Base-by-base conservation (phyloP, 1,139 yeast species). In the Debaryomyces singareniensis region DNA sequence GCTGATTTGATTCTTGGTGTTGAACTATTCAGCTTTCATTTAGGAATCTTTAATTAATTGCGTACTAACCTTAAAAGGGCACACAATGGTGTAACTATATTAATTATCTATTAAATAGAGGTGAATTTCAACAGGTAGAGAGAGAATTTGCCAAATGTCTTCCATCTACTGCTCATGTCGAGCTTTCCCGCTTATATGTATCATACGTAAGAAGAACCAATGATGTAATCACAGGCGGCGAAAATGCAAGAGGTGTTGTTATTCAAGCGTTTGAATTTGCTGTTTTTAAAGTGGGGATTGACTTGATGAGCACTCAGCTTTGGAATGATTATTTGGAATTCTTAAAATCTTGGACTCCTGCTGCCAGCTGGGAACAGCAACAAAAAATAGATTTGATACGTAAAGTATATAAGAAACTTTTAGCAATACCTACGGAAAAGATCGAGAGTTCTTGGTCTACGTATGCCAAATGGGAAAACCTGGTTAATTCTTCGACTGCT, bases 261-360 rank as follows among this genome's bases (percentile, higher is more conserved):
- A 66, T 80, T 15, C 82, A 79, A 47, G 95, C 96, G 0, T 91
- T 80, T 51, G 95, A 86, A 40, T 77, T 83, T 51, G 95, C 95
- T 2, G 64, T 85, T 20, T 75, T 71, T 25, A 71, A 78, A 38
- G 87, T 89, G 20, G 93, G 95, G 1, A 63, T 78, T 30, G 98
- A 91, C 51, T 71, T 82, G 5, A 67, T 71, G 26, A 74, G 91
- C 27, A 82, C 83, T 20, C 65, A 66, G 2, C 61, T 91, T 31
- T 91, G 96, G 96, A 68, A 69, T 29, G 95, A 85, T 45, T 91
- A 85, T 49, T 55, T 91, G 21, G 79, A 70, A n/a, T 89, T 87
- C 45, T 66, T 89, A 38, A 80, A 78, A 43, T 62, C 75, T 26
- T 82, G 91, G 82, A 82, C 81, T 20, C 85, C 95, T 1, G 61